Percentiles rank a stretch among this genome's conserved stretches.
Conservation (phyloP, 1,139 yeast genomes). For the Diutina sp. region DNA sequence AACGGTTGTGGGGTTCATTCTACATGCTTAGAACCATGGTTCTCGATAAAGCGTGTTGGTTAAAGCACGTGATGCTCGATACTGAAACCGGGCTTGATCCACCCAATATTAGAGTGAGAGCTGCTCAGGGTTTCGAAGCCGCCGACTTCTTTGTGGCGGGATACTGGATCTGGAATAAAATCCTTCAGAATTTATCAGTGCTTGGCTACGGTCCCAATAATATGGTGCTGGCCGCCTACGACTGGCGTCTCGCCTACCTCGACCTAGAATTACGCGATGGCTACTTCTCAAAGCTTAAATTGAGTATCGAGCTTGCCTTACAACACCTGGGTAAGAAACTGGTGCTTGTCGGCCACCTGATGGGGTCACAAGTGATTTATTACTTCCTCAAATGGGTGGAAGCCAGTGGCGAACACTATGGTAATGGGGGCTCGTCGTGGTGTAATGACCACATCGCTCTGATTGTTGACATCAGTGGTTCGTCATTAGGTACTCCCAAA, state of each 20-base stretch:
- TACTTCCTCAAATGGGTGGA: slow-evolving; percentile 95
- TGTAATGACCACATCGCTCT: slow-evolving; percentile 74
- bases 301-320: slow-evolving; percentile 48
- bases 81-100: slow-evolving; percentile 91
- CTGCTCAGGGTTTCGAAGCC: slow-evolving; percentile 95
- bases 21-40: slow-evolving; percentile 91
- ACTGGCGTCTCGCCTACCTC: slow-evolving; percentile 86
- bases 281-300: slow-evolving; percentile 66
- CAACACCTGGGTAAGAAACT: slow-evolving; percentile 48
- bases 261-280: slow-evolving; percentile 82
- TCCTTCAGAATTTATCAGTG: slow-evolving; percentile 83
- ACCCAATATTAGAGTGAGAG: slow-evolving; percentile 61
- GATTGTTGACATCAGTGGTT: slow-evolving; percentile 77
- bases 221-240: slow-evolving; percentile 87
- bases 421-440: slow-evolving; percentile 85
- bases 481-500: slow-evolving; percentile 86
- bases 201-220: slow-evolving; percentile 87
- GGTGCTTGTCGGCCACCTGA: slow-evolving; percentile 81
- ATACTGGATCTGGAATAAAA: slow-evolving; percentile 97
- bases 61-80: slow-evolving; percentile 80
- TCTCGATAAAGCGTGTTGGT: slow-evolving; percentile 86
- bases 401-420: slow-evolving; percentile 64
- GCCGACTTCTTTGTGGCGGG: slow-evolving; percentile 96
- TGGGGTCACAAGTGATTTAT: slow-evolving; percentile 86
- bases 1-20: slow-evolving; percentile 93